Base-by-base conservation (phyloP, 176 grass and related monocot species). In the Oryza punctata region DNA sequence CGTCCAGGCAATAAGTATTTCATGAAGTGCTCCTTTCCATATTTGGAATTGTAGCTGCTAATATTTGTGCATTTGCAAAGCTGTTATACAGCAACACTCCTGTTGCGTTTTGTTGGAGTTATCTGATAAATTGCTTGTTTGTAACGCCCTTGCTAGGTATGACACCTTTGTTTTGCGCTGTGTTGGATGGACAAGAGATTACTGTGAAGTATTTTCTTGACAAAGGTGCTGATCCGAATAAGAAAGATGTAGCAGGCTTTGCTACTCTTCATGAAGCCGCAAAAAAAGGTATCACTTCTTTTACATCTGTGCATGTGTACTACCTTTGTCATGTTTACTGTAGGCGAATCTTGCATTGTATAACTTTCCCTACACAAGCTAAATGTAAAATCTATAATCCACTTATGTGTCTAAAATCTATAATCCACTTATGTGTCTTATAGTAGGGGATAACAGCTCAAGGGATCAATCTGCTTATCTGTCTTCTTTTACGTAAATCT, bases 201-300 rank as follows among this genome's bases (percentile, higher is more conserved):
- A n/a, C n/a, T n/a, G n/a, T n/a, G n/a, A n/a, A n/a, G n/a, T n/a
- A n/a, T n/a, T n/a, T n/a, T n/a, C n/a, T n/a, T n/a, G n/a, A n/a
- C n/a, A n/a, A n/a, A n/a, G n/a, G n/a, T n/a, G n/a, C n/a, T n/a
- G n/a, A n/a, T n/a, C n/a, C n/a, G n/a, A n/a, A n/a, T n/a, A n/a
- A n/a, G n/a, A n/a, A n/a, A n/a, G n/a, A n/a, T n/a, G n/a, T n/a
- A n/a, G n/a, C n/a, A n/a, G n/a, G n/a, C n/a, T n/a, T n/a, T n/a
- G n/a, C n/a, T n/a, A n/a, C n/a, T n/a, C n/a, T n/a, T n/a, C n/a
- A n/a, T n/a, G n/a, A n/a, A n/a, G n/a, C n/a, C n/a, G n/a, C n/a
- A n/a, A n/a, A n/a, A n/a, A n/a, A 70, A 70, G 83, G 78, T 78
- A 19, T 7, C 24, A 8, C 12, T 76, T 63, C 73, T 70, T 70